Evolutionary conservation across 352 stramenopile genomes (phyloP), one percentile per base, ranked within the genome.

Genomic region (Peronospora belbahrii): DNA sequence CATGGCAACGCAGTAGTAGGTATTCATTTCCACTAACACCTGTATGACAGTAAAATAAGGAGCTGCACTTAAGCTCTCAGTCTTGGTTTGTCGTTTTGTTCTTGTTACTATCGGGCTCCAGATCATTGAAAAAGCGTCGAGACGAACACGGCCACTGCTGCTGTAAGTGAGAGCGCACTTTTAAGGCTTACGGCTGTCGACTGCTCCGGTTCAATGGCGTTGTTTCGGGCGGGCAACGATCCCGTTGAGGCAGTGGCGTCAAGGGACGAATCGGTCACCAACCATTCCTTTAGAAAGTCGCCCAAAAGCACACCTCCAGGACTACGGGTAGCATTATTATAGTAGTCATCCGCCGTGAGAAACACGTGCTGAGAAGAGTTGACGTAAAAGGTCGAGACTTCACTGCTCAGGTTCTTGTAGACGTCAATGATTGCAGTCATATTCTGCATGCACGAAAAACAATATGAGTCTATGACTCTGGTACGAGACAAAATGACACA

Each of bases 341-440:
- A 65, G 60, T 70, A 80, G 27, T 72, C 45, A 41, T 66, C 59
- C 32, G 62, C 50, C 1, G 62, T 70, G 18, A 82, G 58, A 48
- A 67, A 82, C 9, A 77, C 66, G 45, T 81, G 70, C 56, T 81
- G 66, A 19, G 60, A 57, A 31, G 61, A 42, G 34, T 73, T 56
- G 17, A 75, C 46, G 52, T 74, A 73, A 53, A 81, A 81, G 6
- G 63, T 74, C 13, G 70, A 75, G 33, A 81, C 45, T 15, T 70
- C 48, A 22, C 65, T 55, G 41, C 58, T 78, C 42, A 70, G 41
- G 48, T 52, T 70, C 45, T 64, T 71, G 44, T 81, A 81, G 36
- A 58, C 66, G 51, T 77, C 49, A 20, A 75, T 61, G 54, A 81
- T 77, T 2, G 60, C 55, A 25, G 60, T 65, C 65, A 77, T 70